Percentiles rank a stretch among this genome's conserved stretches.
phyloP scores from a whole-genome alignment of 768 basidiomycete species.

The Suillus paluster region DNA sequence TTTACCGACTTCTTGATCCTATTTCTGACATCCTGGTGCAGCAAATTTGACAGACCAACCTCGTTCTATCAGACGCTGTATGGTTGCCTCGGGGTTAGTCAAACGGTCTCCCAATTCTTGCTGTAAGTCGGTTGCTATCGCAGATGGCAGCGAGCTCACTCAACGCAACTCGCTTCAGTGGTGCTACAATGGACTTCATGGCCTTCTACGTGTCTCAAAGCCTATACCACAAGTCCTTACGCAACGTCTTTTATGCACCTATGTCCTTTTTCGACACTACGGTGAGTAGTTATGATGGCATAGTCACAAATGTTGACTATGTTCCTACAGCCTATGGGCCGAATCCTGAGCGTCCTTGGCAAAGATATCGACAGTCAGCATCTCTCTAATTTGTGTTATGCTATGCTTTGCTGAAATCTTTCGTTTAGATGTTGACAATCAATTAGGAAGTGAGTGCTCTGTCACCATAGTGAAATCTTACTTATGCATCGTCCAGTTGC shows the following conservation, averaged over 20 bases:
- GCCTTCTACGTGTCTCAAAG: conserved; percentile 64
- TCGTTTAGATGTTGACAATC: conserved; percentile 47
- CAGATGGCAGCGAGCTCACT: background rate
- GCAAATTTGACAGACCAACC: conserved; percentile 50
- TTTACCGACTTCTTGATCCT: background rate
- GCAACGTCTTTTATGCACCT: conserved; percentile 67
- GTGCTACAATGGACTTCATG: conserved; percentile 57
- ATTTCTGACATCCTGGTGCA: conserved; percentile 21
- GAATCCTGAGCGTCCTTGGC: conserved; percentile 64
- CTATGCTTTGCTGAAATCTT: background rate
- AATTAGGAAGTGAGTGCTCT: conserved; percentile 49
- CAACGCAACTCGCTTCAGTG: conserved; percentile 37
- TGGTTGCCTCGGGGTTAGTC: conserved; percentile 60
- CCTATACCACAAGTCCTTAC: conserved; percentile 59
- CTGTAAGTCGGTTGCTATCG: conserved; percentile 42
- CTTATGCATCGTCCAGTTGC: conserved; percentile 44
- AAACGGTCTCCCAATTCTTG: conserved; percentile 60
- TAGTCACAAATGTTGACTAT: background rate
- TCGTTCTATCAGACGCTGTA: conserved; percentile 71
- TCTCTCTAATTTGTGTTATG: background rate
- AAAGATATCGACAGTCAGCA: conserved; percentile 65
- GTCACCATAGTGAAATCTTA: background rate
- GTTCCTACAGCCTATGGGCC: conserved; percentile 55
- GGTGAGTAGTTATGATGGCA: conserved; percentile 31
- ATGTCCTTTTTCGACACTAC: conserved; percentile 81